phyloP scores from a whole-genome alignment of 768 basidiomycete genomes.

The Hortiboletus campestris region DNA sequence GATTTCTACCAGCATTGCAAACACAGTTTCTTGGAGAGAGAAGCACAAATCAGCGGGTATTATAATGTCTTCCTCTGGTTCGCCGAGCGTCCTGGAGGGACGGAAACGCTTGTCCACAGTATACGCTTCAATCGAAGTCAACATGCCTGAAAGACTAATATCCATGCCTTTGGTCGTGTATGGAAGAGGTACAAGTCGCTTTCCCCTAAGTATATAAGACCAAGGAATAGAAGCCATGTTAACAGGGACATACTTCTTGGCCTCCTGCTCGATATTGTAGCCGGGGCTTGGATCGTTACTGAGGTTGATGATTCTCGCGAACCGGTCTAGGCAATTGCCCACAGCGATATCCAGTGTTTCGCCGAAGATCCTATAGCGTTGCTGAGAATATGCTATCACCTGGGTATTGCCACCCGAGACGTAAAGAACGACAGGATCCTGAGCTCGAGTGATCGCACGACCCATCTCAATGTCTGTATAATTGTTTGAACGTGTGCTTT shows the following conservation, averaged over 20 bases:
- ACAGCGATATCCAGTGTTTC: slow-evolving; percentile 99
- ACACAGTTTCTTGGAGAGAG: slow-evolving; percentile 94
- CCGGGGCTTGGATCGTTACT: slow-evolving; percentile 96
- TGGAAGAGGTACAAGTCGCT: slow-evolving; percentile 76
- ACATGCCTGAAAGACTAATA: slow-evolving; percentile 89
- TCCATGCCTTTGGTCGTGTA: slow-evolving; percentile 99
- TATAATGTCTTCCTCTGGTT: slow-evolving; percentile 61
- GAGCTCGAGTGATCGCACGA: slow-evolving; percentile 88
- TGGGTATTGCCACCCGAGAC: slow-evolving; percentile 99
- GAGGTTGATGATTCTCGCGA: slow-evolving; percentile 90
- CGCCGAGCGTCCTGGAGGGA: slow-evolving; percentile 37
- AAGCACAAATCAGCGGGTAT: slow-evolving; percentile 97
- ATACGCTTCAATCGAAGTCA: slow-evolving; percentile 85
- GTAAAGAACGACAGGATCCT: slow-evolving; percentile 94
- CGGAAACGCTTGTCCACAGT: slow-evolving; percentile 84
- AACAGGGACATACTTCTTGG: slow-evolving; percentile 65
- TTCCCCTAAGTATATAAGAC: slow-evolving; percentile 56
- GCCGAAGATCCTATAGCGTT: slow-evolving; percentile 97
- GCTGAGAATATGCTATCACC: slow-evolving; percentile 97
- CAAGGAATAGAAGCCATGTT: neutral
- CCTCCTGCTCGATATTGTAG: slow-evolving; percentile 95
- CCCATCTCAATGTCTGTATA: slow-evolving; percentile 96
- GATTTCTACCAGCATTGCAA: slow-evolving; percentile 98
- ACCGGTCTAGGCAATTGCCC: slow-evolving; percentile 96
- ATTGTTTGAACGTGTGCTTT: neutral